Conservation (phyloP, 2,329 filamentous ascomycete genomes). For the Teratosphaeria destructans region DNA sequence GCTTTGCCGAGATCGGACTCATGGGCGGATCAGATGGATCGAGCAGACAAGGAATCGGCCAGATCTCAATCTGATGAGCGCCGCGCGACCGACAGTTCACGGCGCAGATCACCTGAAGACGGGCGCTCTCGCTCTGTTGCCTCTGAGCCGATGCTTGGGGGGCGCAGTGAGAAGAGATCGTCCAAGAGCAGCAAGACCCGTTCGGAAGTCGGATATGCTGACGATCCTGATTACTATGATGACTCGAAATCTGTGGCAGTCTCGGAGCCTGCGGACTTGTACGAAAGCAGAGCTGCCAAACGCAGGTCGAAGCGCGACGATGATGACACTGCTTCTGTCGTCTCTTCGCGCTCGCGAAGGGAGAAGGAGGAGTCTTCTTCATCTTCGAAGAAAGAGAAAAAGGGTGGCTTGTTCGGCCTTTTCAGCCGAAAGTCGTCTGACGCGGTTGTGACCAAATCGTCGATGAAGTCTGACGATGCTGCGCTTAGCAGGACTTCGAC, state of each 20-base stretch:
- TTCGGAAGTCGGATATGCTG: constrained; percentile 19
- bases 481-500: constrained; percentile 11
- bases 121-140: constrained; percentile 5
- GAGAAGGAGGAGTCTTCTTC: constrained; percentile 28
- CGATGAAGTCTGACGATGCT: constrained; percentile 9
- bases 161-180: constrained; percentile 24
- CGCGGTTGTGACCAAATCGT: constrained; percentile 20
- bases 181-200: constrained; percentile 18
- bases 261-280: constrained; percentile 31
- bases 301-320: constrained; percentile 32
- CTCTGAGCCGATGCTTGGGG: constrained; percentile 20
- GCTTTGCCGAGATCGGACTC: neutral
- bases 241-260: constrained; percentile 32
- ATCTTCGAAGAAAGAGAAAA: constrained; percentile 30
- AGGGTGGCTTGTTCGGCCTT: constrained; percentile 35
- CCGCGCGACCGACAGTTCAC: neutral
- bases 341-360: constrained; percentile 30
- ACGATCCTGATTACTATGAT: constrained; percentile 14
- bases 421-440: constrained; percentile 37
- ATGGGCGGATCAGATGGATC: neutral
- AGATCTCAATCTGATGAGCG: neutral
- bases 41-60: neutral
- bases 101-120: constrained; percentile 1
- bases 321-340: constrained; percentile 33
- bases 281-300: constrained; percentile 30